phyloP scores from a whole-genome alignment of 2,329 filamentous ascomycete species.

The Fusarium coicis region DNA sequence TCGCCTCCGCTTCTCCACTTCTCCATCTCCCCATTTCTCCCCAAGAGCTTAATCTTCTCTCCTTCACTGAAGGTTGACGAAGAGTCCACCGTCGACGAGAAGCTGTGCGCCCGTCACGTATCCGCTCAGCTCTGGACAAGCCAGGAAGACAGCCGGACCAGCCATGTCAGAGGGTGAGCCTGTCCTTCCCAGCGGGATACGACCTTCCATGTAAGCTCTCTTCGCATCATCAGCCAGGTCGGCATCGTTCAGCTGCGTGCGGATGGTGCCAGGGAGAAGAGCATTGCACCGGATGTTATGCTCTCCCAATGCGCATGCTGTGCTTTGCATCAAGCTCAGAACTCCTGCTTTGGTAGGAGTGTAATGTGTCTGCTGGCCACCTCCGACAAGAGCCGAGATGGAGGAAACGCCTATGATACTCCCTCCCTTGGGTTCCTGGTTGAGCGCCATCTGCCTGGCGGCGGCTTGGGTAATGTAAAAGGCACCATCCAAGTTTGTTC shows the following conservation, averaged over 20 bases:
- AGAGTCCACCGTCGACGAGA: slow-evolving; percentile 87
- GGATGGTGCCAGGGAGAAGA: slow-evolving; percentile 82
- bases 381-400: slow-evolving; percentile 81
- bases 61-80: slow-evolving; percentile 83
- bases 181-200: slow-evolving; percentile 82
- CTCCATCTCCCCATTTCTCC: slow-evolving; percentile 26
- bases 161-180: slow-evolving; percentile 79
- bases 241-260: slow-evolving; percentile 85
- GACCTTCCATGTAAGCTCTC: slow-evolving; percentile 81
- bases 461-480: slow-evolving; percentile 90
- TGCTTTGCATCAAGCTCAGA: slow-evolving; percentile 83
- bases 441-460: slow-evolving; percentile 79
- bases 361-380: slow-evolving; percentile 83
- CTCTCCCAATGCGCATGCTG: slow-evolving; percentile 80
- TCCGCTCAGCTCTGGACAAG: slow-evolving; percentile 78
- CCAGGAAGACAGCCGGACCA: slow-evolving; percentile 87
- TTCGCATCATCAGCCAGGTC: slow-evolving; percentile 86
- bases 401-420: slow-evolving; percentile 82
- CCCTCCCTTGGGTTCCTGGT: slow-evolving; percentile 73
- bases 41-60: slow-evolving; percentile 33
- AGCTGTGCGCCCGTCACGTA: slow-evolving; percentile 87
- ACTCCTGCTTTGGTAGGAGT: slow-evolving; percentile 90
- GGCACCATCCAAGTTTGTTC: slow-evolving; percentile 87
- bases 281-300: slow-evolving; percentile 86
- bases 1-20: slow-evolving; percentile 22